Evolutionary conservation across 2,329 filamentous ascomycete genomes (phyloP), one percentile per base, ranked within the genome.

Genomic region (Emergomyces orientalis): DNA sequence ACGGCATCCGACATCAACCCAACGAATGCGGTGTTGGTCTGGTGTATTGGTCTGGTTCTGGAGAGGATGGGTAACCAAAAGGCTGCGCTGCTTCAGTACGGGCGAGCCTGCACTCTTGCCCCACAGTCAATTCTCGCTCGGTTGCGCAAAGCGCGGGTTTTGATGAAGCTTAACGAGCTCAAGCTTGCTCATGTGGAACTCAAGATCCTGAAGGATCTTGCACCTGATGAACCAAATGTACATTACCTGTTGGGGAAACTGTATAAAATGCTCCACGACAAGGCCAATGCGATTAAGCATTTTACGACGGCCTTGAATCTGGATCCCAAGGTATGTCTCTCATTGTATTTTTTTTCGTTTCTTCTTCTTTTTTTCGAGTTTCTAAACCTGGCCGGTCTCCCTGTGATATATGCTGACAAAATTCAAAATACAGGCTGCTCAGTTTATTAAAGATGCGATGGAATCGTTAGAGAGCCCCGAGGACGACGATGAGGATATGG

Each of bases 371-470:
- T 49, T n/a, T 45, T n/a, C 17, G 25, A 32, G 45, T 22, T 58
- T 41, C 17, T 57, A n/a, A 11, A 39, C 37, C n/a, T n/a, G 2
- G 19, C 6, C n/a, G 2, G 39, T 19, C 32, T 51, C 22, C 14
- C 22, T 11, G 14, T 43, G 17, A 59, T 64, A 66, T 61, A 55
- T 65, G 66, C 67, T 67, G 34, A 69, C 63, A 49, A 41, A 45
- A 41, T 43, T 65, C 22, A 19, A 27, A 63, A 30, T 62, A 47
- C 68, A 96, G 92, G 91, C 93, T 69, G 91, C 90, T 67, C 88
- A 90, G 66, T 88, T 91, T 75, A 97, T 99, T 76, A 99, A 97
- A 77, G 91, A 96, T 74, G 91, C 91, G 22, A 97, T 99, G 78
- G 93, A 97, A 79, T 88, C 87, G 69, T 83, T 97, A 63, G 91